Evolutionary conservation across 805 yeast species (phyloP).

Genomic region (Zygosaccharomyces lentus): DNA sequence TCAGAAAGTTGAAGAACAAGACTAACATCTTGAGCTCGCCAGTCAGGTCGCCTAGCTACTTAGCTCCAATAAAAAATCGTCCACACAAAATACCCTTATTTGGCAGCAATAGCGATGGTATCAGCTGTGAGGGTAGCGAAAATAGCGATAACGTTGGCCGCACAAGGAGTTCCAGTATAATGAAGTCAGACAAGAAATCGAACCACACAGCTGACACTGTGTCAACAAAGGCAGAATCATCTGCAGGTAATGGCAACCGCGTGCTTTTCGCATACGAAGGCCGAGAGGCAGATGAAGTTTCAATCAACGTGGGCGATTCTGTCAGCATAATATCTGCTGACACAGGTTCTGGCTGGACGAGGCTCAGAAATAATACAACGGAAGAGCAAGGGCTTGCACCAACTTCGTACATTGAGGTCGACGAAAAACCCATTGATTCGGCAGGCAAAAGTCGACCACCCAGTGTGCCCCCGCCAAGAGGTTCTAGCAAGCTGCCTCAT

Average conservation of each 20-base stretch:
- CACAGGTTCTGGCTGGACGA: slow-evolving; percentile 93
- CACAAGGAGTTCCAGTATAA: slow-evolving; percentile 3
- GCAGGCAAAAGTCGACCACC: slow-evolving; percentile 57
- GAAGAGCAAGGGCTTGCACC: slow-evolving; percentile 78
- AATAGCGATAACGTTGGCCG: background rate
- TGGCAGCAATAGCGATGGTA: slow-evolving; percentile 5
- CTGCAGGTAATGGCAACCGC: slow-evolving; percentile 26
- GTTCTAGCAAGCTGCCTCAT: slow-evolving; percentile 36
- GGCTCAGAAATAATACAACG: slow-evolving; percentile 45
- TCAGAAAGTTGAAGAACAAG: slow-evolving; percentile 36
- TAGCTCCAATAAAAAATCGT: slow-evolving; percentile 9
- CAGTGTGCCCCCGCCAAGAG: slow-evolving; percentile 64
- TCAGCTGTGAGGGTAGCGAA: background rate
- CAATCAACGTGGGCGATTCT: slow-evolving; percentile 56
- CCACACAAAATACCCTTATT: slow-evolving; percentile 8
- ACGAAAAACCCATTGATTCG: slow-evolving; percentile 16
- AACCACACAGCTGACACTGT: slow-evolving; percentile 9
- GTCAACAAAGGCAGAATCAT: slow-evolving; percentile 6
- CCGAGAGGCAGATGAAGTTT: slow-evolving; percentile 70
- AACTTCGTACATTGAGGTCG: slow-evolving; percentile 62
- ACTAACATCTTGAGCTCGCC: slow-evolving; percentile 14
- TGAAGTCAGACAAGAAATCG: slow-evolving; percentile 12
- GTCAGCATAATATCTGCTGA: slow-evolving; percentile 60
- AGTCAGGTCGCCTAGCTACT: background rate
- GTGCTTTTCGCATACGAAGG: slow-evolving; percentile 67